phyloP scores from a whole-genome alignment of 2,329 filamentous ascomycete species.

The Pseudofabraea citricarpa region DNA sequence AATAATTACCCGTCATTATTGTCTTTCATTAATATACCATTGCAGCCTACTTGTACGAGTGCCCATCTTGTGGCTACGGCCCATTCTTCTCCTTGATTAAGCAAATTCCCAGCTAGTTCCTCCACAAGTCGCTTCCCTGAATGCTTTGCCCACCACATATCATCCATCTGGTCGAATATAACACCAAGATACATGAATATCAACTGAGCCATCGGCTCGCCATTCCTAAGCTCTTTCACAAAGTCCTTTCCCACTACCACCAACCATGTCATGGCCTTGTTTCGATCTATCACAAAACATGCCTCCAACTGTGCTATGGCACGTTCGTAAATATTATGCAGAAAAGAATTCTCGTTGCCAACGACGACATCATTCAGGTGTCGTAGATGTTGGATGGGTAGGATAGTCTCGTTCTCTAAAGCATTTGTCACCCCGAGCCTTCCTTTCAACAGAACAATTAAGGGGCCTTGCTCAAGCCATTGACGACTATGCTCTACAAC shows the following conservation, averaged over 20 bases:
- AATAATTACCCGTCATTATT: background rate
- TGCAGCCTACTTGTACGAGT: background rate
- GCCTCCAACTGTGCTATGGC: background rate
- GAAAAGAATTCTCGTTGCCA: background rate
- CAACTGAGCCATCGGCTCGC: constrained; percentile 5
- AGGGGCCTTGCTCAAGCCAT: background rate
- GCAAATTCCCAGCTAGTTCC: constrained; percentile 4
- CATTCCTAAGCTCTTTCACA: constrained; percentile 1
- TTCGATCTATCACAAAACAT: background rate
- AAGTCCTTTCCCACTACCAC: constrained; percentile 3
- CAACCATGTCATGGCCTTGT: background rate
- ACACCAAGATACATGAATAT: constrained; percentile 8
- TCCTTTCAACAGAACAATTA: background rate
- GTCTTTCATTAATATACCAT: background rate
- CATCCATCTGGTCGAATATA: constrained; percentile 1
- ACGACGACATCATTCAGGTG: background rate
- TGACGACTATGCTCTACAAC: background rate
- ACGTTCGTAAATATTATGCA: background rate
- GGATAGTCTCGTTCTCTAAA: background rate
- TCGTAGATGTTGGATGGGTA: background rate
- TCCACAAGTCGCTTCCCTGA: constrained; percentile 3
- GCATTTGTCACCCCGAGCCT: background rate
- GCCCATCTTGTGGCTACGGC: background rate
- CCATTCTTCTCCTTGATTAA: constrained; percentile 16
- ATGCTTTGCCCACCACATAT: constrained; percentile 7